Conservation (phyloP, 2,329 filamentous ascomycete species). For the Thermothelomyces thermophilus region DNA sequence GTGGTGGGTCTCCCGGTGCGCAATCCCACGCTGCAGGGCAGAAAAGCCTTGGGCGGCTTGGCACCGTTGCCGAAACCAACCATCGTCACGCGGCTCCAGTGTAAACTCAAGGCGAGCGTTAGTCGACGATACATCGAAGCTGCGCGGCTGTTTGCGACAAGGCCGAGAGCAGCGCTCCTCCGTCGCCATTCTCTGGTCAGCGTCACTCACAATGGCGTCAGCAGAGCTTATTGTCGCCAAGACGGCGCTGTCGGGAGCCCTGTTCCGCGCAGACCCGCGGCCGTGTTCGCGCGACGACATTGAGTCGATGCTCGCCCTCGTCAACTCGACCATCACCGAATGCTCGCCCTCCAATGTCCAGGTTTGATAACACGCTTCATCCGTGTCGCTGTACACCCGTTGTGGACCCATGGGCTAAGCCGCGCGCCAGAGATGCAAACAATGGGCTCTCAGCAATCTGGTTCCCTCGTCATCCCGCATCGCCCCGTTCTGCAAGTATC, state of each 20-base stretch:
- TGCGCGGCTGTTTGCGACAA: background rate
- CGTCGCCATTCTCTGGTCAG: constrained; percentile 7
- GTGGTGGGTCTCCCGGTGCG: background rate
- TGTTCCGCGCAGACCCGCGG: constrained; percentile 67
- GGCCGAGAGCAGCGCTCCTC: background rate
- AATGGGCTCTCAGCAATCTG: constrained; percentile 72
- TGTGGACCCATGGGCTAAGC: constrained; percentile 32
- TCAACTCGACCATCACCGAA: constrained; percentile 59
- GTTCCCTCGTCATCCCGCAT: constrained; percentile 60
- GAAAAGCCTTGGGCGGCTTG: background rate
- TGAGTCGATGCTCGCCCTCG: constrained; percentile 58
- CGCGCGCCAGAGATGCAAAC: constrained; percentile 70
- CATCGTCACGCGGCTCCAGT: too few relatives aligned
- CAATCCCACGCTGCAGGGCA: background rate
- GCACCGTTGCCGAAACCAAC: background rate
- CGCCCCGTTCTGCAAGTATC: constrained; percentile 65
- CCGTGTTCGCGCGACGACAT: constrained; percentile 64
- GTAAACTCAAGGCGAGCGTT: too few relatives aligned
- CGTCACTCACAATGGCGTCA: constrained; percentile 48
- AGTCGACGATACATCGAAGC: background rate
- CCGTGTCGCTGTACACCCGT: constrained; percentile 17
- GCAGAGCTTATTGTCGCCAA: constrained; percentile 70
- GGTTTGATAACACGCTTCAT: constrained; percentile 57
- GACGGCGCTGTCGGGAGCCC: constrained; percentile 66
- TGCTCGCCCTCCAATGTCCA: constrained; percentile 79